Base-by-base conservation (phyloP, 2,329 filamentous ascomycete genomes). In the Tolypocladium paradoxum region DNA sequence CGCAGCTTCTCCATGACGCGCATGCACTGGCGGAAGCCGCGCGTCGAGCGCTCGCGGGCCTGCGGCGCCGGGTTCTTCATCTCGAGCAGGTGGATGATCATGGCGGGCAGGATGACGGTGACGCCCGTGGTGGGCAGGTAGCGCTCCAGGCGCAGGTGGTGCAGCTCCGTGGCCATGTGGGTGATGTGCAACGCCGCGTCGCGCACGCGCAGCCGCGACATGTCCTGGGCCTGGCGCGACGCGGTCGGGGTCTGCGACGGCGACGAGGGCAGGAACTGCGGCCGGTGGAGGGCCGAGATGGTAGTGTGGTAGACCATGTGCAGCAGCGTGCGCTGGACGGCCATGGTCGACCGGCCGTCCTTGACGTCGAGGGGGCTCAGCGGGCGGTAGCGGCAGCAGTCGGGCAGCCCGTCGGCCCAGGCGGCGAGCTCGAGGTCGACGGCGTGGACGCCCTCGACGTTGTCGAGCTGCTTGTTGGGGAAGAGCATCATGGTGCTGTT, bases 221-320 rank as follows among this genome's bases (percentile, higher is more conserved):
- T 79, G 54, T 95, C 89, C 63, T 95, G 87, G 16, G 91, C 75
- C 59, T 90, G 84, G 12, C 82, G 79, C 36, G 82, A 82, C 18
- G 75, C 74, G 58, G 72, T 75, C 18, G 76, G 75, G 7, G 70
- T 68, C 59, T 75, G 75, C 55, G 65, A 65, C 1, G 85, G 82
- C 14, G 83, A 82, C 0, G 85, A 85, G 1, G 90, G 90, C 40
- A 96, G 78, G 55, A 96, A 92, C 59, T 95, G 90, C 2, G 92
- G 92, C 33, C 92, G 84, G 68, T 96, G 91, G 20, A 97, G 77
- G 3, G 92, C 92, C 51, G 90, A 96, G 20, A 95, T 79, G 0
- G 91, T 95, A 2, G 92, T 95, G 68, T 90, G 88, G 69, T 95
- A 96, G 2, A 96, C 84, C 86, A 96, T 95, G 68, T 95, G 90